phyloP scores from a whole-genome alignment of 2,329 filamentous ascomycete species.

The Ceratocystis alfenasii region DNA sequence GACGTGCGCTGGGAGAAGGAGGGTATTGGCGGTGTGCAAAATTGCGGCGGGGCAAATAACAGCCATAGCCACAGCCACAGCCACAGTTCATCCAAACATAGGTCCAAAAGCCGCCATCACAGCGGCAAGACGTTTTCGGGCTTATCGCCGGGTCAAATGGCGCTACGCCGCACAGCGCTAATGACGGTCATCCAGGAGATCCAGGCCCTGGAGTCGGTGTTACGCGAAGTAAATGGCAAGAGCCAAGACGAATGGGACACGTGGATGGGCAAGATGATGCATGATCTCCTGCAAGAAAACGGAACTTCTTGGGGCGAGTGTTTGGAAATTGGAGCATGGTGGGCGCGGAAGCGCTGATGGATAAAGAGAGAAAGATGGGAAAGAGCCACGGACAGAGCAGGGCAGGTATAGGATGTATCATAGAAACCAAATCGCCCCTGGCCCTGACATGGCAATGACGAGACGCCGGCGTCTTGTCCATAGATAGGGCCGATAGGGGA shows the following conservation, averaged over 20 bases:
- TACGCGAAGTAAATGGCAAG: slow-evolving; percentile 74
- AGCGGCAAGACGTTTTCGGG: slow-evolving; percentile 21
- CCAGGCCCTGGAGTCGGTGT: slow-evolving; percentile 68
- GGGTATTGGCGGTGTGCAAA: slow-evolving; percentile 50
- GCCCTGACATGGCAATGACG: not conserved
- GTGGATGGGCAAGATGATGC: slow-evolving; percentile 81
- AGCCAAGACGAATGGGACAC: slow-evolving; percentile 84
- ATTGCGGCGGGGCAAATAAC: not conserved
- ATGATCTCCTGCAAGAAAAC: slow-evolving; percentile 65
- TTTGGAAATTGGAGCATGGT: slow-evolving; percentile 76
- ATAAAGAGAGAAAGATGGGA: not conserved
- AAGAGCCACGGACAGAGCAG: not conserved
- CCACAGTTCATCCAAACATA: slow-evolving; percentile 38
- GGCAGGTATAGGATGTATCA: not conserved
- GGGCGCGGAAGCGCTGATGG: slow-evolving; percentile 55
- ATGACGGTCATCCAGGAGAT: slow-evolving; percentile 72
- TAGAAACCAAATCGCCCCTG: not conserved
- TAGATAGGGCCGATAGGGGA: not conserved
- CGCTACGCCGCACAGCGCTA: slow-evolving; percentile 67
- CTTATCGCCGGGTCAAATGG: slow-evolving; percentile 56
- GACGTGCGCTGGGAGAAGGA: slow-evolving; percentile 82
- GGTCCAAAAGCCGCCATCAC: slow-evolving; percentile 24
- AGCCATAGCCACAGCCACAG: not conserved
- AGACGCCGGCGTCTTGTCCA: slow-evolving; percentile 2
- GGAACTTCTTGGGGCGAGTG: slow-evolving; percentile 77